A percentile compares a stretch with the other conserved stretches of the same genome.
Conservation (phyloP, 306 rosid species). For the Glycine tomentella region DNA sequence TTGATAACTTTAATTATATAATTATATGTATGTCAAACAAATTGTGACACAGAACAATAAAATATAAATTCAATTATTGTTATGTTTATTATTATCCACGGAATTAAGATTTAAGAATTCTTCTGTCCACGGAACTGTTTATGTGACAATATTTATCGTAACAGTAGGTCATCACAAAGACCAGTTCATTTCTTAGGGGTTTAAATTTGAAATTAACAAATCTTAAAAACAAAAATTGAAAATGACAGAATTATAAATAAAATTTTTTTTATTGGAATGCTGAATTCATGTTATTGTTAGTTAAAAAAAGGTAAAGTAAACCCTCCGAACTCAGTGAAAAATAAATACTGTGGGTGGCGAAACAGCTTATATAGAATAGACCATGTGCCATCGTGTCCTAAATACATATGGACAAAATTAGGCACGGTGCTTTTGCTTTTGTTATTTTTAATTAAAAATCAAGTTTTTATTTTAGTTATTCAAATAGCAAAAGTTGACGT, state of each 20-base stretch:
- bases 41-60: background rate
- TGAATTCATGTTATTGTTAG: slow-evolving; percentile 23
- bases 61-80: background rate
- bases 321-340: background rate
- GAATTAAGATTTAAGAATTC: background rate
- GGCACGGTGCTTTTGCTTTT: background rate
- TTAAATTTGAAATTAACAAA: background rate
- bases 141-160: background rate
- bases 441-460: background rate
- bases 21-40: background rate
- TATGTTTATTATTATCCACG: background rate
- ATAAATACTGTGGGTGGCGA: background rate
- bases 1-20: too few species aligned
- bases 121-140: background rate
- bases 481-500: background rate
- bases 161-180: background rate
- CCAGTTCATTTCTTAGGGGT: background rate
- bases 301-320: slow-evolving; percentile 3
- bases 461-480: background rate
- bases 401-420: slow-evolving; percentile 3
- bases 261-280: background rate
- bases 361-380: background rate
- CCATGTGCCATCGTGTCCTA: background rate
- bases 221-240: background rate
- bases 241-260: background rate